Conservation (phyloP, 1,284 basidiomycete species). For the Rhodotorula mucilaginosa region DNA sequence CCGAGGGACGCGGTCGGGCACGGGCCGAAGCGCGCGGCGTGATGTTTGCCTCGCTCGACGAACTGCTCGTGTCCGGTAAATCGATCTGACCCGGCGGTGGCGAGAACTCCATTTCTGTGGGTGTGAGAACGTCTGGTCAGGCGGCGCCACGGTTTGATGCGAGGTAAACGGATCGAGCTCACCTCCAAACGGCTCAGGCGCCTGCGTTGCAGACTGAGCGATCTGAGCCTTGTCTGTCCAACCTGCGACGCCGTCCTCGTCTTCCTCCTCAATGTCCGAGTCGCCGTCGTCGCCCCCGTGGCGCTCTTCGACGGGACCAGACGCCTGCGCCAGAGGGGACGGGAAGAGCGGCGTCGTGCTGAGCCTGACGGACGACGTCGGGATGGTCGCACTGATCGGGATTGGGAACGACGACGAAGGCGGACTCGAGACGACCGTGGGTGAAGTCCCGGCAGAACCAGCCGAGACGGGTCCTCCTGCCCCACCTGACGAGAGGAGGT, state of each 20-base stretch:
- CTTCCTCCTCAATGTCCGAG: constrained; percentile 35
- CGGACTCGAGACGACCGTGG: constrained; percentile 22
- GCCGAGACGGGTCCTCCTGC: neutral
- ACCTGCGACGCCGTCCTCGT: neutral
- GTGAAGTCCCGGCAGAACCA: neutral
- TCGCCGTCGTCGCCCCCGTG: constrained; percentile 36
- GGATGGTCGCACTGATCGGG: constrained; percentile 21
- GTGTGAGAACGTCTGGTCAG: no score
- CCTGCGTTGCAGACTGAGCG: neutral
- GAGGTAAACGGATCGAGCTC: neutral
- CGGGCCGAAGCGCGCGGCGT: constrained; percentile 18
- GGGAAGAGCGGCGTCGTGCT: constrained; percentile 39
- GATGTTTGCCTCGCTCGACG: neutral
- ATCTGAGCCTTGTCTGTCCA: constrained; percentile 14
- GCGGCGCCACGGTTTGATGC: neutral
- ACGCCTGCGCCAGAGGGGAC: constrained; percentile 35
- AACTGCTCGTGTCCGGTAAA: constrained; percentile 19
- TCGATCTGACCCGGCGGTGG: constrained; percentile 12
- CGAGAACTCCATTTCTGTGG: constrained; percentile 36
- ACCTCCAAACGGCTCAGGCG: constrained; percentile 31
- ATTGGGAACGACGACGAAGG: constrained; percentile 25
- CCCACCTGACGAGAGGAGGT: constrained; percentile 1
- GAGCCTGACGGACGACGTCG: constrained; percentile 29
- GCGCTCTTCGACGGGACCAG: constrained; percentile 33
- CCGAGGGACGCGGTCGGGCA: neutral